Conservation (phyloP, 495 filamentous ascomycete genomes). For the Hypoxylon lenormandii region DNA sequence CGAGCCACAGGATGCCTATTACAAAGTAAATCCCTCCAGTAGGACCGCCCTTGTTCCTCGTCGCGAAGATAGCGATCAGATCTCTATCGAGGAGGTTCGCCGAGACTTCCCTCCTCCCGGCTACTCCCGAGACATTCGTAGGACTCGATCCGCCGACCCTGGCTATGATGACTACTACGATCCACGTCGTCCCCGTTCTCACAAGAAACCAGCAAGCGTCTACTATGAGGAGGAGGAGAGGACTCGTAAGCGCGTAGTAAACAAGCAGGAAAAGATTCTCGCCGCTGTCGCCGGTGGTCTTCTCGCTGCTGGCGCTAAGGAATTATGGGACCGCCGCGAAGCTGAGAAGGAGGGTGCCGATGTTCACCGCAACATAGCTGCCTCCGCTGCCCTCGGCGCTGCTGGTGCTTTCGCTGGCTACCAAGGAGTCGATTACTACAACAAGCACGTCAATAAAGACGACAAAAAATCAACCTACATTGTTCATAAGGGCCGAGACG, state of each 20-base stretch:
- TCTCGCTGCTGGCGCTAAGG: conserved; percentile 66
- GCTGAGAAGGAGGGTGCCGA: conserved; percentile 59
- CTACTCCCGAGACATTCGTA: conserved; percentile 64
- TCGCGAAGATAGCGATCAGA: conserved; percentile 67
- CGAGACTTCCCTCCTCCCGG: conserved; percentile 75
- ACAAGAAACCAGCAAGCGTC: conserved; percentile 51
- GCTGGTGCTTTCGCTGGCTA: conserved; percentile 68
- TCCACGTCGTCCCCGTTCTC: conserved; percentile 54
- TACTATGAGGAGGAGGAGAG: conserved; percentile 62
- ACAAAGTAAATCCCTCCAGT: conserved; percentile 55
- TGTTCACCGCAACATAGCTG: conserved; percentile 63
- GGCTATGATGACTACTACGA: conserved; percentile 60
- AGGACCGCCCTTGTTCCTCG: conserved; percentile 66
- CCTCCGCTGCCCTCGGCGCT: conserved; percentile 66
- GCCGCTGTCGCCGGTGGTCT: conserved; percentile 66
- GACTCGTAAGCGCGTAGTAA: conserved; percentile 60
- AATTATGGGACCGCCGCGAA: conserved; percentile 67
- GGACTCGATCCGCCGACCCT: conserved; percentile 64
- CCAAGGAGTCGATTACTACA: conserved; percentile 66
- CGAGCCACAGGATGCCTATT: conserved; percentile 64
- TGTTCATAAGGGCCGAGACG: conserved; percentile 59
- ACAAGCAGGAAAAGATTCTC: conserved; percentile 70
- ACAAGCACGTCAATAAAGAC: conserved; percentile 62
- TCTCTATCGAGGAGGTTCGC: conserved; percentile 74
- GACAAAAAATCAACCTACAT: conserved; percentile 59